Percentiles rank a stretch among this genome's conserved stretches.
Conservation (phyloP, 2,329 filamentous ascomycete species). For the Corniculantispora saksenae region DNA sequence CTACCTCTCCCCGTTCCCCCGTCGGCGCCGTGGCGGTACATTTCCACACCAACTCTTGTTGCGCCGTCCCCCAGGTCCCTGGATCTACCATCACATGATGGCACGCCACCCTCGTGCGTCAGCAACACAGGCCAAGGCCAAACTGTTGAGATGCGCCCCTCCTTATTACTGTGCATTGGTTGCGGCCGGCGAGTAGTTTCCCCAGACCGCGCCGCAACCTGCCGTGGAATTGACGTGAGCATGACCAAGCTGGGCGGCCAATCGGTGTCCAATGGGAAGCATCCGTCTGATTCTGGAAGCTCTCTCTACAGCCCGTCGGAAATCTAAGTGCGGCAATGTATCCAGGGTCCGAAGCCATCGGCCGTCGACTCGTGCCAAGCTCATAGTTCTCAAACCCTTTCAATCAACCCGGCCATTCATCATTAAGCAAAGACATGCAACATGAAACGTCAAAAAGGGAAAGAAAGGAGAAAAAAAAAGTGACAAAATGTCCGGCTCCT, state of each 20-base stretch:
- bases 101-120: slow-evolving; percentile 20
- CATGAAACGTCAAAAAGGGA: too few species aligned
- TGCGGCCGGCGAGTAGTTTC: not conserved
- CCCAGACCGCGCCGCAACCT: slow-evolving; percentile 9
- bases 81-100: slow-evolving; percentile 16
- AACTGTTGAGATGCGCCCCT: slow-evolving; percentile 10
- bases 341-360: too few species aligned
- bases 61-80: not conserved
- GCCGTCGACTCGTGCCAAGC: too few species aligned
- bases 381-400: too few species aligned
- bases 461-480: slow-evolving; percentile 4
- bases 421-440: too few species aligned
- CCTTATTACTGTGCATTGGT: not conserved
- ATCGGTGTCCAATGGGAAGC: too few species aligned
- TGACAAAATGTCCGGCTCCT: slow-evolving; percentile 39
- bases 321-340: too few species aligned
- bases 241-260: too few species aligned
- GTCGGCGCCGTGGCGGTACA: not conserved
- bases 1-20: not conserved
- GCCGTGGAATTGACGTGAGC: not conserved
- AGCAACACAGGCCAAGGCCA: not conserved
- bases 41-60: not conserved
- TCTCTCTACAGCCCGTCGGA: too few species aligned
- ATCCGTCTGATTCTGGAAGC: too few species aligned
- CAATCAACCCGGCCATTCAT: too few species aligned